These are phyloP conservation scores for Datura wrightii DNA, from an alignment of 257 asterid species.

Conservation along the genomic window DNA sequence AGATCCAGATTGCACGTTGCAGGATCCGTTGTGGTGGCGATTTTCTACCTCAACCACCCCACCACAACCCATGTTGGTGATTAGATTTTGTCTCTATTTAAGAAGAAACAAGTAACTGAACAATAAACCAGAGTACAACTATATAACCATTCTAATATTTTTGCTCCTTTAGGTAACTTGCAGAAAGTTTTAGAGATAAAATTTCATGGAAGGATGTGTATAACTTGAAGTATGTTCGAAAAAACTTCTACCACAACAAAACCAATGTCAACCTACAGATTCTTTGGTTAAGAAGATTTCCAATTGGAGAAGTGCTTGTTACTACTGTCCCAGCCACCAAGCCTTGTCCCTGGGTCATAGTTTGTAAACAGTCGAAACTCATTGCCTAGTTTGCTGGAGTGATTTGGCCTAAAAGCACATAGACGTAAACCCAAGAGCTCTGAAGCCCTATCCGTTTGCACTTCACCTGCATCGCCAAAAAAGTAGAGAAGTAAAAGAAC, in stretches of 20 bases:
- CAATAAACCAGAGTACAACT: not conserved
- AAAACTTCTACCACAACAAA: not conserved
- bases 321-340: constrained; percentile 75
- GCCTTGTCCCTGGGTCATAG: constrained; percentile 79
- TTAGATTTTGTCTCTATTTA: no score
- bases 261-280: constrained; percentile 5
- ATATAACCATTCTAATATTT: not conserved
- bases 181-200: not conserved
- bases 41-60: not conserved
- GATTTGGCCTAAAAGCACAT: constrained; percentile 86
- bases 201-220: not conserved
- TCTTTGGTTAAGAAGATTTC: not conserved
- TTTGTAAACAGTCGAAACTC: constrained; percentile 89
- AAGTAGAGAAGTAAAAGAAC: not conserved
- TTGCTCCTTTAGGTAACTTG: not conserved
- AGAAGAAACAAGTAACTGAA: not conserved
- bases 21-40: no score
- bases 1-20: no score
- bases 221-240: not conserved
- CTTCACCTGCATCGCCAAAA: constrained; percentile 61
- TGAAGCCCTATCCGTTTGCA: constrained; percentile 75
- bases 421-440: constrained; percentile 77
- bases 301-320: constrained; percentile 15
- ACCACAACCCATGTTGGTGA: no score
- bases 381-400: constrained; percentile 94